A percentile compares a stretch with the other conserved stretches of the same genome.
Evolutionary conservation across 164 flowering plant genomes (phyloP).

Genomic region (Macadamia tetraphylla): DNA sequence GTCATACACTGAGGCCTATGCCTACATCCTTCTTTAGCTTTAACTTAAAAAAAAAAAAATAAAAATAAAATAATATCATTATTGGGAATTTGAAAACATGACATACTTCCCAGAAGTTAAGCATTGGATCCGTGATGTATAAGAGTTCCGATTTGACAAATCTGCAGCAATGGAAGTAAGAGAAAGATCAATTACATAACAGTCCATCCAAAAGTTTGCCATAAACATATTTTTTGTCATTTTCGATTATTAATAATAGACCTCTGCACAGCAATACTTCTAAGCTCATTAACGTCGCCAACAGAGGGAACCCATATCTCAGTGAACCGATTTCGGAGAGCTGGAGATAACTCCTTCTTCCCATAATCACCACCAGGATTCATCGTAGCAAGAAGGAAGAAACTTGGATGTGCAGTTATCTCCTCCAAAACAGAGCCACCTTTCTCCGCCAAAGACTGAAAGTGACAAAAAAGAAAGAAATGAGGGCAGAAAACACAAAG

Average conservation of each 20-base stretch:
- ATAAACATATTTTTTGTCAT: neutral
- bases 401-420: constrained; percentile 58
- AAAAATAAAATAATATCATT: no score
- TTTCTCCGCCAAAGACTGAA: constrained; percentile 89
- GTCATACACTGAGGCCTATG: no score
- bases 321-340: constrained; percentile 93
- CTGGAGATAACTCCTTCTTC: constrained; percentile 95
- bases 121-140: constrained; percentile 45
- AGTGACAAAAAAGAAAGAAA: neutral
- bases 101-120: constrained; percentile 77
- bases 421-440: constrained; percentile 73
- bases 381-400: constrained; percentile 94
- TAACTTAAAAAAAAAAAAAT: no score
- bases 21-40: no score
- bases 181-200: neutral
- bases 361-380: constrained; percentile 99
- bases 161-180: constrained; percentile 33
- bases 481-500: neutral
- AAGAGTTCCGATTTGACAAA: constrained; percentile 32
- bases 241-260: constrained; percentile 10
- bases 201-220: neutral
- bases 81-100: no score
- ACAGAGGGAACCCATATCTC: constrained; percentile 97
- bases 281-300: constrained; percentile 57
- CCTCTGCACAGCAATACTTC: constrained; percentile 62